A percentile compares a stretch with the other conserved stretches of the same genome.
Evolutionary conservation across 805 yeast genomes (phyloP).

Genomic region (Candida railenensis): DNA sequence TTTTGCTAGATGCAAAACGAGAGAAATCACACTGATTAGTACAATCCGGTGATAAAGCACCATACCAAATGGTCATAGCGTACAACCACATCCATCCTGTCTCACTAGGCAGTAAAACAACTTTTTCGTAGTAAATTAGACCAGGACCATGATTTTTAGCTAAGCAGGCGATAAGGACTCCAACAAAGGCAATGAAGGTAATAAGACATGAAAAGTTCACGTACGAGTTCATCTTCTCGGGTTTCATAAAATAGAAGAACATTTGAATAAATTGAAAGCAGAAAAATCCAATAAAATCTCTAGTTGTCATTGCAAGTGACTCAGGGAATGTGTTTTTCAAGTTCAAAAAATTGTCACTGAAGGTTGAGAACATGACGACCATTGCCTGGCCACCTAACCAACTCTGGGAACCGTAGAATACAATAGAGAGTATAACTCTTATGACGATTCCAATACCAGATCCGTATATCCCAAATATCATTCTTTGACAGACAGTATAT

Average conservation of each 20-base stretch:
- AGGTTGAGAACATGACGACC: slow-evolving; percentile 8
- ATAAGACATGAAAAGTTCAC: slow-evolving; percentile 6
- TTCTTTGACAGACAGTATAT: slow-evolving; percentile 10
- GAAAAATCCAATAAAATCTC: slow-evolving; percentile 10
- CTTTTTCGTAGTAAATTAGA: slow-evolving; percentile 22
- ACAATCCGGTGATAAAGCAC: slow-evolving; percentile 11
- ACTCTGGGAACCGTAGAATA: slow-evolving; percentile 11
- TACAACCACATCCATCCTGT: slow-evolving; percentile 39
- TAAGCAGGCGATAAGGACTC: slow-evolving; percentile 11
- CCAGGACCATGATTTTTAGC: slow-evolving; percentile 35
- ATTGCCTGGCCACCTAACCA: slow-evolving; percentile 10
- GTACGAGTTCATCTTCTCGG: slow-evolving; percentile 10
- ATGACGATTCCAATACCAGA: slow-evolving; percentile 9
- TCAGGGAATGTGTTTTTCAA: slow-evolving; percentile 9
- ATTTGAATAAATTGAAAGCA: slow-evolving; percentile 8
- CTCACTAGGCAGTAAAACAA: slow-evolving; percentile 20
- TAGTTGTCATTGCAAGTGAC: slow-evolving; percentile 8
- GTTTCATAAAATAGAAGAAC: slow-evolving; percentile 8
- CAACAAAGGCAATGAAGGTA: slow-evolving; percentile 8
- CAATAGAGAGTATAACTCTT: slow-evolving; percentile 9
- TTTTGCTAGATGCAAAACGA: slow-evolving; percentile 54
- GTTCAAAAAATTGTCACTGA: slow-evolving; percentile 9
- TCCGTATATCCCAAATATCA: slow-evolving; percentile 11
- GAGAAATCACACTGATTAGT: slow-evolving; percentile 54
- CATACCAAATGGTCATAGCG: slow-evolving; percentile 36